Evolutionary conservation across 2,329 filamentous ascomycete genomes (phyloP), one percentile per base, ranked within the genome.

Genomic region (Aspergillus flavus): DNA sequence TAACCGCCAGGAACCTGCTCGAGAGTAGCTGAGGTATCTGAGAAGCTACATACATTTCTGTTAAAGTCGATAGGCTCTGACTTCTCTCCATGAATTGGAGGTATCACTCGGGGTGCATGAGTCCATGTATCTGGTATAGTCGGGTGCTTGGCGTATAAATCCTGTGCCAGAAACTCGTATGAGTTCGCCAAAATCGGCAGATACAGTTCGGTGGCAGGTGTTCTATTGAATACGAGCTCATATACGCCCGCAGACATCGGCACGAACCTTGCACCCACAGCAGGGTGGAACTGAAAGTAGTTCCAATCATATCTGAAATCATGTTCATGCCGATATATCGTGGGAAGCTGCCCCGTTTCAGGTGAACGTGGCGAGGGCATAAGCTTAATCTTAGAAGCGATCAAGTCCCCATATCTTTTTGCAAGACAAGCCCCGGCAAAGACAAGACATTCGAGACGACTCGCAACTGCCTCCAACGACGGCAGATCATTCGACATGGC

Each of bases 241-340:
- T 58, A 63, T 3, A 61, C 57, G 5, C 41, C 41, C 3, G 32
- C 32, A 19, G 57, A 39, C 4, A 34, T 19, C 16, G 52, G 61
- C 10, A 56, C 30, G 32, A 63, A 63, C 4, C 21, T 30, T 45
- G 53, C 61, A 14, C 57, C 61, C 21, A 60, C 32, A 26, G 58
- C 55, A 34, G 52, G 41, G 28, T 57, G 57, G 19, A 63, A 59
- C 45, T 55, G 61, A 19, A 63, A 53, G 50, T 63, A 63, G 21
- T 57, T 63, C 61, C 61, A 63, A n/a, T 63, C 57, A 16, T 30
- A 50, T 26, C 46, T 59, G 41, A 63, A 63, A 45, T 63, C 57
- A 52, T 63, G 54, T 46, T 39, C 57, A 32, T 43, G 19, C 2
- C 30, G 61, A 32, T 63, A 63, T 45, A 63, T 57, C 16, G 57